Percentiles rank a stretch among this genome's conserved stretches.
Evolutionary conservation across 208 protist genomes (phyloP).

Genomic region (Jaenimonas drosophilae): DNA sequence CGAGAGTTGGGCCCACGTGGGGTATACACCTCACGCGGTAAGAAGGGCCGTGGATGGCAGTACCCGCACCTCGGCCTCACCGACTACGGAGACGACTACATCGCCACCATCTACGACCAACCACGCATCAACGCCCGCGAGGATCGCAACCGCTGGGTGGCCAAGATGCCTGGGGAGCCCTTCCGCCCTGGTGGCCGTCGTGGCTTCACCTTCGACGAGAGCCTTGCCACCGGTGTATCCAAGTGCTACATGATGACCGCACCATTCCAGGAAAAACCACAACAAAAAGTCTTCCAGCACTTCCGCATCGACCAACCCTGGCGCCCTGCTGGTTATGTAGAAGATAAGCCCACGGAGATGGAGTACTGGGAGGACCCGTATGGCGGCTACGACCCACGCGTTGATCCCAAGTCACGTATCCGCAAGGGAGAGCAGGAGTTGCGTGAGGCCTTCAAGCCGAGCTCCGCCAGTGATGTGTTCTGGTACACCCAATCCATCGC

Average conservation of each 20-base stretch:
- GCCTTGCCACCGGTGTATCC: constrained; percentile 43
- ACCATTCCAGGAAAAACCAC: constrained; percentile 60
- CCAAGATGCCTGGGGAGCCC: constrained; percentile 55
- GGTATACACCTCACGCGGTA: constrained; percentile 70
- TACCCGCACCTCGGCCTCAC: constrained; percentile 40
- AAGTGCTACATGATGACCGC: constrained; percentile 76
- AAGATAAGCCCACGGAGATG: constrained; percentile 51
- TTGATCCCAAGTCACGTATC: constrained; percentile 61
- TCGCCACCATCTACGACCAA: constrained; percentile 79
- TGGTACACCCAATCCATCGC: constrained; percentile 88
- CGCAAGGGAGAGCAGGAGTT: constrained; percentile 51
- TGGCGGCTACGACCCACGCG: constrained; percentile 65
- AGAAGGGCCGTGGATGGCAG: constrained; percentile 62
- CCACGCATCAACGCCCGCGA: constrained; percentile 32
- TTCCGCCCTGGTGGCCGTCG: constrained; percentile 54
- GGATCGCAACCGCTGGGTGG: constrained; percentile 38
- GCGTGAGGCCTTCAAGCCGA: constrained; percentile 61
- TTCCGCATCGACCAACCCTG: constrained; percentile 57
- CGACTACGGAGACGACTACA: constrained; percentile 60
- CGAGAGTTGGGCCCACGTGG: constrained; percentile 22
- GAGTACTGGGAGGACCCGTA: constrained; percentile 88
- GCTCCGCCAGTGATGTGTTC: constrained; percentile 49
- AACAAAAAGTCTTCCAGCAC: constrained; percentile 21
- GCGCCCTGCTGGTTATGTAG: constrained; percentile 65
- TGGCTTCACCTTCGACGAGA: constrained; percentile 83